phyloP scores from a whole-genome alignment of 495 filamentous ascomycete species.

The Tuber umbilicatum region DNA sequence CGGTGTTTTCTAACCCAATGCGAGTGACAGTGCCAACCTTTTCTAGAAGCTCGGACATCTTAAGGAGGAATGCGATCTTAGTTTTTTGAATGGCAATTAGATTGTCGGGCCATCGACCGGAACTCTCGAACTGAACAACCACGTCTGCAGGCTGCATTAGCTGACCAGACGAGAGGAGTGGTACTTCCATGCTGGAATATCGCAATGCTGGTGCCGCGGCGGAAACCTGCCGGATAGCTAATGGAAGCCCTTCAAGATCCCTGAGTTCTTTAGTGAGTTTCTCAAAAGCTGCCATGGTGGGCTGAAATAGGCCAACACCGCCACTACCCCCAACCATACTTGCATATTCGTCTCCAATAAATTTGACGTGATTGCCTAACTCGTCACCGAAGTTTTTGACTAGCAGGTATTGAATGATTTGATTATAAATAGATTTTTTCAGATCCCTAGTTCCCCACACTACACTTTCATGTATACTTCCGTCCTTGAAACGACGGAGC shows the following conservation, averaged over 20 bases:
- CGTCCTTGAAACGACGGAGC: constrained; percentile 66
- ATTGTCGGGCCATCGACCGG: constrained; percentile 87
- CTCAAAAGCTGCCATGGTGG: constrained; percentile 57
- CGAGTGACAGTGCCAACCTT: constrained; percentile 50
- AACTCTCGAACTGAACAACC: constrained; percentile 85
- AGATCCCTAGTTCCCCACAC: constrained; percentile 66
- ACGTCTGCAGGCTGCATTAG: constrained; percentile 55
- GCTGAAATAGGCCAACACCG: constrained; percentile 51
- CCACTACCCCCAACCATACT: constrained; percentile 44
- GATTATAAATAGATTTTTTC: constrained; percentile 60
- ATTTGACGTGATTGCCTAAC: constrained; percentile 50
- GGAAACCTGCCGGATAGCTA: constrained; percentile 70
- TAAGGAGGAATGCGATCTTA: constrained; percentile 84
- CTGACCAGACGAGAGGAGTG: constrained; percentile 40
- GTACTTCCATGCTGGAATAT: constrained; percentile 58
- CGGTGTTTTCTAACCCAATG: constrained; percentile 73
- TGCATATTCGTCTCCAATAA: constrained; percentile 58
- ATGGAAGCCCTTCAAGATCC: constrained; percentile 67
- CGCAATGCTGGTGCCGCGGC: constrained; percentile 65
- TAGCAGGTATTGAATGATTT: constrained; percentile 71
- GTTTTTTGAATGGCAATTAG: constrained; percentile 83
- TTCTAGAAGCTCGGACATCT: constrained; percentile 65
- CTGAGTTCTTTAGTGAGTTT: constrained; percentile 66
- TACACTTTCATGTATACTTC: constrained; percentile 67
- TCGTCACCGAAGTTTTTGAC: constrained; percentile 55